Evolutionary conservation across 164 flowering plant genomes (phyloP).

Genomic region (Stephania japonica): DNA sequence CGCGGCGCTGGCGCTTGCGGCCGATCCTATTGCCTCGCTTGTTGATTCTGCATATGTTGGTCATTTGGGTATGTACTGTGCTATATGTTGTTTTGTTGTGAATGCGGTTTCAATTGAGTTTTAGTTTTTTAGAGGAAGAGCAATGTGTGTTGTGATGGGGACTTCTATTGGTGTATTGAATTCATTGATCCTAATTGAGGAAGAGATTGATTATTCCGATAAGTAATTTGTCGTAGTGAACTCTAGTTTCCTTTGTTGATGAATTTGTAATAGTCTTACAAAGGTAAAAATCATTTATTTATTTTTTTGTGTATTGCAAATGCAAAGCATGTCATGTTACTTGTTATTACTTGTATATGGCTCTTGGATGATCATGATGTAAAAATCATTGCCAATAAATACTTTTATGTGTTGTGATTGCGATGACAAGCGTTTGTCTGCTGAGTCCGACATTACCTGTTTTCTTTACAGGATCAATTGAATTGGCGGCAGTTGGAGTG

Average conservation of each 20-base stretch:
- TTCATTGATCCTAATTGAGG: neutral
- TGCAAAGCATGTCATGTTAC: neutral
- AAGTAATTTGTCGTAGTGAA: too few species aligned
- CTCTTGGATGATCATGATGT: neutral
- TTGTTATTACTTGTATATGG: neutral
- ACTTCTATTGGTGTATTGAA: neutral
- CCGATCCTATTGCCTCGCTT: conserved; percentile 69
- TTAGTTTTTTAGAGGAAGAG: neutral
- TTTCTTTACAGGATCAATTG: conserved; percentile 59
- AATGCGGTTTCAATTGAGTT: neutral
- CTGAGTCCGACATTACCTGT: neutral
- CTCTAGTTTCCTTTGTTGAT: too few species aligned
- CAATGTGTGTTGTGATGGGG: neutral
- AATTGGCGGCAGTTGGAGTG: conserved; percentile 96
- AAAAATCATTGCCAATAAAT: neutral
- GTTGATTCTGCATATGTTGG: conserved; percentile 79
- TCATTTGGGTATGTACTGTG: conserved; percentile 24
- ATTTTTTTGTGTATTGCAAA: too few species aligned
- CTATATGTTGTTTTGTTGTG: neutral
- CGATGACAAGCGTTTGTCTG: neutral
- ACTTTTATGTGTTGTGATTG: neutral
- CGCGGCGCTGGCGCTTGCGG: conserved; percentile 78
- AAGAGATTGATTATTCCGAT: neutral
- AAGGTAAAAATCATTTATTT: too few species aligned
- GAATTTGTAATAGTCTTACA: too few species aligned